Base-by-base conservation (phyloP, 1,284 basidiomycete genomes). In the Caloboletus firmus region DNA sequence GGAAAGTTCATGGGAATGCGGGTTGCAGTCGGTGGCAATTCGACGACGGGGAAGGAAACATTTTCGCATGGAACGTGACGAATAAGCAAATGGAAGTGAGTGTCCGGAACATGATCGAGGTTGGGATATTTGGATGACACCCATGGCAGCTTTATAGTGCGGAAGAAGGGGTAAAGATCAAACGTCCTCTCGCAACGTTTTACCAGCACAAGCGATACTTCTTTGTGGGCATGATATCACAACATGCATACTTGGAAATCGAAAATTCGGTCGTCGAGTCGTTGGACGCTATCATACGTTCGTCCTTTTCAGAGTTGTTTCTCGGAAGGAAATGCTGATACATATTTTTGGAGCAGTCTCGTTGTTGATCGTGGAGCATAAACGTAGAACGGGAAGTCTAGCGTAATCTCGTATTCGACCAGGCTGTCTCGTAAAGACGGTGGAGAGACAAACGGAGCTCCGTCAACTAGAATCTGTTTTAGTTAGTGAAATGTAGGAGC, bases 251-350 rank as follows among this genome's bases (percentile, higher is more conserved):
- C 56, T 52, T 78, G 36, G 76, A 76, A 49, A 57, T 77, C 24
- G 70, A 74, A 43, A 59, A 66, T 30, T 62, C 66, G 13, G 60
- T 67, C n/a, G 51, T 72, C 49, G 69, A 72, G 30, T 72, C 71
- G 7, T 42, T 76, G 44, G 75, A 78, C 49, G 65, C 70, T 12
- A 64, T 78, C 43, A 69, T 77, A 50, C 52, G 75, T 74, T 44
- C 20, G 71, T 63, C 45, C 20, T 36, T 52, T 42, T 6, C 24
- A 15, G 18, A 17, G 1, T 8, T n/a, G 11, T 9, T 20, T 48
- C 11, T 24, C 10, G 20, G 5, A 24, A n/a, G 26, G 8, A 17
- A 52, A 49, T 36, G 35, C 48, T 61, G 30, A 64, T 39, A 12
- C 9, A 30, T 37, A 24, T 24, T 24, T 18, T 30, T 26, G 31